A percentile compares a stretch with the other conserved stretches of the same genome.
These are phyloP conservation scores for Mitragyna speciosa DNA, from an alignment of 257 asterid genomes.

Conservation along the genomic window DNA sequence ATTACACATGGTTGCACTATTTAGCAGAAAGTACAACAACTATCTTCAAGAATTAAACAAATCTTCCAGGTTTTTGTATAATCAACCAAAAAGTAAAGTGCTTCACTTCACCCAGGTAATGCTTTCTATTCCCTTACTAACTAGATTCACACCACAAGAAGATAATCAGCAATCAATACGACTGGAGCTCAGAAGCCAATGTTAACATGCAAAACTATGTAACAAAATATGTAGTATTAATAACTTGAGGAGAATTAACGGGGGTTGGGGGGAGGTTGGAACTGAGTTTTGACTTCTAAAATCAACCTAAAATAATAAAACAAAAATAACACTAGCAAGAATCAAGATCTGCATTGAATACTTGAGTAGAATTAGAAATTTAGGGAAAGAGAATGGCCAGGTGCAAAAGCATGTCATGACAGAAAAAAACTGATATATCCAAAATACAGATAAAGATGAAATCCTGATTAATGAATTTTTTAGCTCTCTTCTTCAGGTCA, in stretches of 20 bases:
- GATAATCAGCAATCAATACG: not conserved
- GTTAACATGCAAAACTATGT: not conserved
- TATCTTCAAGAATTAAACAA: not conserved
- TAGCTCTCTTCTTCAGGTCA: constrained; percentile 18
- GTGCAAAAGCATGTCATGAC: not conserved
- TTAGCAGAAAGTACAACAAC: not conserved
- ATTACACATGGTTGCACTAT: not conserved
- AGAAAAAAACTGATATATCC: constrained; percentile 2
- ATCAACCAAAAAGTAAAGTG: not conserved
- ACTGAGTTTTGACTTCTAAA: not conserved
- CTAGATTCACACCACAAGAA: not conserved
- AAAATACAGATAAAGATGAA: constrained; percentile 26
- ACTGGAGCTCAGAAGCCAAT: not conserved
- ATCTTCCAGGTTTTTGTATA: not conserved
- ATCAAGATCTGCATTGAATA: not conserved
- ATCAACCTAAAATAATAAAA: not conserved
- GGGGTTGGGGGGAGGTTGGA: not conserved
- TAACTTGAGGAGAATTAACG: not conserved
- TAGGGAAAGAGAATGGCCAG: not conserved
- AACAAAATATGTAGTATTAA: not conserved
- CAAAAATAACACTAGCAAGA: not conserved
- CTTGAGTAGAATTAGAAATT: not conserved
- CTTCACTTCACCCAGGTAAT: not conserved
- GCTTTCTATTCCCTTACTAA: not conserved
- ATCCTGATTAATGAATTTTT: constrained; percentile 29